Evolutionary conservation across 2,329 filamentous ascomycete genomes (phyloP).

Genomic region (Aspergillus sp.): DNA sequence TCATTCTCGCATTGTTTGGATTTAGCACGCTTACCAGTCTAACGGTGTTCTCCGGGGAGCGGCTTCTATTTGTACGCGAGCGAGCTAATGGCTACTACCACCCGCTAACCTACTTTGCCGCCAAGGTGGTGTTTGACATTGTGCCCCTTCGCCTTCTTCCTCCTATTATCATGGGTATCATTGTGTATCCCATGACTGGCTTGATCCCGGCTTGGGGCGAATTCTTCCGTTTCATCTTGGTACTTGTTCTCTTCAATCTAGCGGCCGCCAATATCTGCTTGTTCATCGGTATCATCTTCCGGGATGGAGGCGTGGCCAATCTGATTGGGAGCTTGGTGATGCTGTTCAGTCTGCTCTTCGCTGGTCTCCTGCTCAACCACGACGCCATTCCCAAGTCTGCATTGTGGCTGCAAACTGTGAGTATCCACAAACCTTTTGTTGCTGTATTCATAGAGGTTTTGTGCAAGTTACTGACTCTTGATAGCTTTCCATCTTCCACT

Average conservation of each 20-base stretch:
- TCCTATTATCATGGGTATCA: constrained; percentile 90
- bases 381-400: constrained; percentile 84
- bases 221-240: constrained; percentile 88
- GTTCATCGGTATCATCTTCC: constrained; percentile 94
- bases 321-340: constrained; percentile 93
- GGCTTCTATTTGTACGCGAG: constrained; percentile 88
- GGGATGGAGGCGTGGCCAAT: constrained; percentile 87
- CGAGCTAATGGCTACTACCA: constrained; percentile 96
- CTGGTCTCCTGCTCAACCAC: constrained; percentile 90
- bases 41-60: constrained; percentile 88
- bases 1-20: constrained; percentile 90
- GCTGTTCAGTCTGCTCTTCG: constrained; percentile 94
- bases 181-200: constrained; percentile 97
- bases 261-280: constrained; percentile 91
- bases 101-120: constrained; percentile 88
- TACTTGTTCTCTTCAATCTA: constrained; percentile 93
- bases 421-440: constrained; percentile 29
- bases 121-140: constrained; percentile 98
- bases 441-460: background rate
- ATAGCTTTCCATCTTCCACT: constrained; percentile 93
- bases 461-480: constrained; percentile 22
- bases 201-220: constrained; percentile 77
- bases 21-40: constrained; percentile 95
- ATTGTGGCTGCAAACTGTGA: constrained; percentile 81
- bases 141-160: constrained; percentile 91